phyloP scores from a whole-genome alignment of 2,329 filamentous ascomycete genomes.

The Fusarium cicatricum region DNA sequence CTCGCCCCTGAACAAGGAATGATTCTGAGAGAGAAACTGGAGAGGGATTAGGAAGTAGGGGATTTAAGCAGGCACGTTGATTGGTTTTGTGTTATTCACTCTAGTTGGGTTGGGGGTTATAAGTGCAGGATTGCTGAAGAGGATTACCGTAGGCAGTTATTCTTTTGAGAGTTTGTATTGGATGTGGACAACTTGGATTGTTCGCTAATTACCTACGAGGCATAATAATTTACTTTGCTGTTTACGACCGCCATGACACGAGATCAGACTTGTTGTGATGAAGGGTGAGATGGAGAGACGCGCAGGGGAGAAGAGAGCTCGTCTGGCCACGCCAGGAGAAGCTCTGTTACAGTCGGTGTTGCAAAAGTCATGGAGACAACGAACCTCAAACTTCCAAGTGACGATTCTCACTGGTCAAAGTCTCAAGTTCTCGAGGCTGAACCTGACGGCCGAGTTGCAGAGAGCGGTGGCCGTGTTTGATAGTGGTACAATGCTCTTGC shows the following conservation, averaged over 20 bases:
- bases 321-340: no score
- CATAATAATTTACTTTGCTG: constrained; percentile 10
- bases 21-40: not conserved
- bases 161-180: constrained; percentile 21
- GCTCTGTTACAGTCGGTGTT: no score
- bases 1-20: constrained; percentile 23
- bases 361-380: no score
- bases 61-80: constrained; percentile 1
- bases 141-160: not conserved
- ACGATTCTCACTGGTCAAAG: no score
- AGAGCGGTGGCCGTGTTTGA: not conserved
- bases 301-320: no score
- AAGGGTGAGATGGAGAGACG: no score
- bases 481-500: constrained; percentile 36
- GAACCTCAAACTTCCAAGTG: no score
- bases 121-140: constrained; percentile 1
- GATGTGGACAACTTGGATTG: constrained; percentile 32
- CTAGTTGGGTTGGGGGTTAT: not conserved
- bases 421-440: no score
- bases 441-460: no score
- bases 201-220: not conserved
- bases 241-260: not conserved
- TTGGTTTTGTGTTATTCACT: constrained; percentile 5
- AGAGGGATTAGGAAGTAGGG: not conserved
- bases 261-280: not conserved